A percentile compares a stretch with the other conserved stretches of the same genome.
phyloP scores from a whole-genome alignment of 495 filamentous ascomycete species.

The Talaromyces trachyspermus region DNA sequence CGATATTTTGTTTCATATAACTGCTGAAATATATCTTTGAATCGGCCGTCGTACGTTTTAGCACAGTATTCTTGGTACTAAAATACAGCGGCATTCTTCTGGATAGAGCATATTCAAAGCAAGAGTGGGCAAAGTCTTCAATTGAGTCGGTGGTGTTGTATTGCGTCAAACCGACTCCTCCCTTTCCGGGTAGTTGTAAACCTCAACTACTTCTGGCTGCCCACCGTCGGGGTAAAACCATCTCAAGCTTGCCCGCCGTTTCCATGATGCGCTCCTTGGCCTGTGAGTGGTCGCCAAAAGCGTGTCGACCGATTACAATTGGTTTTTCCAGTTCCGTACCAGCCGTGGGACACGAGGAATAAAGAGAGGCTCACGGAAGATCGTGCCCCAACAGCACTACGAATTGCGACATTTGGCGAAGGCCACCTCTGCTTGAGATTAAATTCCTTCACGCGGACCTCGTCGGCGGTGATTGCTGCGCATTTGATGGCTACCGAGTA shows the following conservation, averaged over 20 bases:
- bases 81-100: conserved; percentile 88
- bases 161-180: conserved; percentile 83
- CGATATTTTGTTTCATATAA: conserved; percentile 82
- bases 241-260: conserved; percentile 76
- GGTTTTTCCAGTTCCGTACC: conserved; percentile 94
- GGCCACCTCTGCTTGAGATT: conserved; percentile 99
- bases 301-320: conserved; percentile 96
- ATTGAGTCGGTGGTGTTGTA: conserved; percentile 98
- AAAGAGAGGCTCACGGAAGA: conserved; percentile 95
- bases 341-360: conserved; percentile 85
- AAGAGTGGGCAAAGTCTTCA: conserved; percentile 83
- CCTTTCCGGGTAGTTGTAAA: conserved; percentile 77
- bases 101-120: conserved; percentile 83
- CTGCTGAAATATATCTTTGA: conserved; percentile 98
- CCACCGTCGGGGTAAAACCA: conserved; percentile 83
- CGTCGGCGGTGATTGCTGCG: conserved; percentile 95
- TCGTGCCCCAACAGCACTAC: conserved; percentile 81
- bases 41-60: conserved; percentile 96
- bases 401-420: conserved; percentile 93
- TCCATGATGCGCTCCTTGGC: conserved; percentile 79
- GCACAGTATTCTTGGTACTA: conserved; percentile 98
- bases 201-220: conserved; percentile 75
- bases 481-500: conserved; percentile 98
- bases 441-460: conserved; percentile 92
- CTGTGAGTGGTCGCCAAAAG: conserved; percentile 96